A percentile compares a stretch with the other conserved stretches of the same genome.
phyloP scores from a whole-genome alignment of 176 grass and related monocot species.

The Triticum monococcum region DNA sequence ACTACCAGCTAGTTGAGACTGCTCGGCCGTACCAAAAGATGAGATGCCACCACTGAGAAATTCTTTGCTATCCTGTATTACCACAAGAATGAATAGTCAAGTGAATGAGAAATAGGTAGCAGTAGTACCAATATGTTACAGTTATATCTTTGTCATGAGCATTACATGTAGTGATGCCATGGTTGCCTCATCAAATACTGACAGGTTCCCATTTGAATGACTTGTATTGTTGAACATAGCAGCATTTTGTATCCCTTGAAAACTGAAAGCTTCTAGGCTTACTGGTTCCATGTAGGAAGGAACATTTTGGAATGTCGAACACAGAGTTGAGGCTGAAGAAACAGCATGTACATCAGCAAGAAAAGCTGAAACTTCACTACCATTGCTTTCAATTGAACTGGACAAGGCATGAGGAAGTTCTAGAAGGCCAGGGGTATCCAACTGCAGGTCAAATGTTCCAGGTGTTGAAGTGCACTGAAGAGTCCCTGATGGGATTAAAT shows the following conservation, averaged over 20 bases:
- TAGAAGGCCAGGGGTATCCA: conserved; percentile 36
- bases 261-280: conserved; percentile 44
- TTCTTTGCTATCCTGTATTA: conserved; percentile 51
- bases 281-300: conserved; percentile 53
- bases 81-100: conserved; percentile 3
- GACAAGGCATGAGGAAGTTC: conserved; percentile 44
- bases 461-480: conserved; percentile 30
- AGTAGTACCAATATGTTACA: neutral
- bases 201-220: conserved; percentile 27
- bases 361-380: conserved; percentile 52
- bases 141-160: neutral
- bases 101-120: conserved; percentile 12
- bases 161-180: conserved; percentile 45
- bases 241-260: conserved; percentile 30
- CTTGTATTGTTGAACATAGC: conserved; percentile 35
- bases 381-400: conserved; percentile 60
- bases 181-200: conserved; percentile 34
- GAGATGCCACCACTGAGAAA: conserved; percentile 30
- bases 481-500: conserved; percentile 17
- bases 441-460: conserved; percentile 34
- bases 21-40: conserved; percentile 16
- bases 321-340: conserved; percentile 39
- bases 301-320: conserved; percentile 42
- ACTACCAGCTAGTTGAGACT: conserved; percentile 25
- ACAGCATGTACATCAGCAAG: conserved; percentile 53